Evolutionary conservation across 768 basidiomycete species (phyloP).

Genomic region (Scleroderma citrinum): DNA sequence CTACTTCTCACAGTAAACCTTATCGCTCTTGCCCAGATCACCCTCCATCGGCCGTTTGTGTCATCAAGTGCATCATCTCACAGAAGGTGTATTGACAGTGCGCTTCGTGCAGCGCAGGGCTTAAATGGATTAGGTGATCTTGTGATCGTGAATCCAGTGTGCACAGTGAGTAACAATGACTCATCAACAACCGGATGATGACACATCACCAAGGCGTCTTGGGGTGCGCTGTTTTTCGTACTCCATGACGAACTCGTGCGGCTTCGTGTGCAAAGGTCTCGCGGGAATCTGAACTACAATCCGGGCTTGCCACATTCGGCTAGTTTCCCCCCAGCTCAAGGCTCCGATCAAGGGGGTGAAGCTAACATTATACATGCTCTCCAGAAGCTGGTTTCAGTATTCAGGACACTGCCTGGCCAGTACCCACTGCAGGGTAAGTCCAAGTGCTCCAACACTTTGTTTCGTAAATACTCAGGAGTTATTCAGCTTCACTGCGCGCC

Average conservation of each 20-base stretch:
- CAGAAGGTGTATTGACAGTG: constrained; percentile 11
- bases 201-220: constrained; percentile 15
- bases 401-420: constrained; percentile 14
- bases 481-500: constrained; percentile 14
- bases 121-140: constrained; percentile 11
- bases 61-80: constrained; percentile 10
- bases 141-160: constrained; percentile 12
- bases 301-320: neutral
- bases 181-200: neutral
- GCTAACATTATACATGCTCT: constrained; percentile 11
- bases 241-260: constrained; percentile 18
- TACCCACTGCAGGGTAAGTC: constrained; percentile 18
- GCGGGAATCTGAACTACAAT: neutral
- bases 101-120: constrained; percentile 8
- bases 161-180: constrained; percentile 2
- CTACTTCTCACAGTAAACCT: constrained; percentile 14
- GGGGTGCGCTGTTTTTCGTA: constrained; percentile 16
- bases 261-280: constrained; percentile 9
- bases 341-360: constrained; percentile 2
- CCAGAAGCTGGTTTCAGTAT: constrained; percentile 8
- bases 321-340: neutral
- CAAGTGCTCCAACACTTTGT: neutral
- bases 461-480: neutral
- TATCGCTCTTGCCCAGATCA: constrained; percentile 19
- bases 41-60: constrained; percentile 18